Base-by-base conservation (phyloP, 805 yeast species). In the Vanderwaltozyma verrucispora region DNA sequence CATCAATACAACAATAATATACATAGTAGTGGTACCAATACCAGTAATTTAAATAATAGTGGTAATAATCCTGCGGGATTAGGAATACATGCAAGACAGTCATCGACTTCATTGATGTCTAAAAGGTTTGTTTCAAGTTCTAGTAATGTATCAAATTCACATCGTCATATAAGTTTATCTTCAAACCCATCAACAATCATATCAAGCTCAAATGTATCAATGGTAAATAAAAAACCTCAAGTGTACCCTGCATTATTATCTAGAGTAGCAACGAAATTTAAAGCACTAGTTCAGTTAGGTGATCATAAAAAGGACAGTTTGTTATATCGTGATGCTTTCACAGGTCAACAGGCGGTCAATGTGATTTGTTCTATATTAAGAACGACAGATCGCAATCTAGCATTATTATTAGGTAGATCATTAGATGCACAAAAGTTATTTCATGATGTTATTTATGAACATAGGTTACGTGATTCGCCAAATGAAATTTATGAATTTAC, bases 381-480 rank as follows among this genome's bases (percentile, higher is more conserved):
- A 47, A 89, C 96, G 1, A 81, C 86, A 8, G 98, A 92, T 58
- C 69, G 98, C 42, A 88, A 87, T 49, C 63, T 92, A 50, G 97
- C 97, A 0, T 64, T 92, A 33, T 64, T 92, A 25, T 63, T 92
- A 35, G 98, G 97, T 21, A 70, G 98, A 45, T 79, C 96, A 0
- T 65, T 92, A 38, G 97, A 92, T 62, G 94, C 96, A 1, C 97
- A 92, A 51, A 84, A 84, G 56, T 75, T 86, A 39, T 87, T 92
- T 60, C 95, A 86, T 54, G 98, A 92, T 62, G 96, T 88, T 19
- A 83, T 96, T 0, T 89, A 89, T 60, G 94, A 87, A 50, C 97
- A 88, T 56, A 69, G 96, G 34, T 67, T 92, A 37, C 70, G 98
- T 46, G 98, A 92, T 60, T 83, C 95, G 0, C 72, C 70, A 16